A percentile compares a stretch with the other conserved stretches of the same genome.
Evolutionary conservation across 495 filamentous ascomycete genomes (phyloP).

Genomic region (Xylaria venustula): DNA sequence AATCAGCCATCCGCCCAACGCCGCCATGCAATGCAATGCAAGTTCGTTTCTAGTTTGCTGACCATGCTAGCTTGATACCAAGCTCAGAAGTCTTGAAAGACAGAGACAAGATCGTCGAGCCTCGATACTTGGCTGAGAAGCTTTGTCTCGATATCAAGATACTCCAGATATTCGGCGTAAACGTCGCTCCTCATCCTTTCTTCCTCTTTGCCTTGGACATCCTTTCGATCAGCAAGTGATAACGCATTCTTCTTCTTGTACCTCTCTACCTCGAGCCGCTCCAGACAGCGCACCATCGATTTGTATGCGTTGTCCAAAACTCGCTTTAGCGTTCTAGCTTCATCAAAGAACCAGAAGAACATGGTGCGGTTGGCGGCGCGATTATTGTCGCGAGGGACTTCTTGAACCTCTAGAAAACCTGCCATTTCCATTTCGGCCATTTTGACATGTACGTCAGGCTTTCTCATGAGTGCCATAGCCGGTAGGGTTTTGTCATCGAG

Average conservation of each 20-base stretch:
- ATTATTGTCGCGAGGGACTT: constrained; percentile 81
- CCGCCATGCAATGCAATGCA: constrained; percentile 30
- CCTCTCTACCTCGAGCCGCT: constrained; percentile 71
- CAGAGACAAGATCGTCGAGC: constrained; percentile 79
- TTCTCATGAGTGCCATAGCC: constrained; percentile 69
- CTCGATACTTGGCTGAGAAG: constrained; percentile 73
- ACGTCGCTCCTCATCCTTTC: constrained; percentile 69
- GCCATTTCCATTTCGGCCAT: constrained; percentile 77
- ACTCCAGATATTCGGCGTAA: constrained; percentile 62
- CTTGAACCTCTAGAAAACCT: constrained; percentile 85
- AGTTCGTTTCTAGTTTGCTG: constrained; percentile 12
- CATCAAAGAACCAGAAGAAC: constrained; percentile 88
- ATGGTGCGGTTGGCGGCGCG: constrained; percentile 75
- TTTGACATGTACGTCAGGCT: constrained; percentile 76
- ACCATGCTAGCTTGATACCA: background rate
- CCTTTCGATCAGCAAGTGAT: constrained; percentile 72
- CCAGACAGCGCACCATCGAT: constrained; percentile 80
- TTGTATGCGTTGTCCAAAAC: constrained; percentile 80
- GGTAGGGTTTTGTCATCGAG: constrained; percentile 85
- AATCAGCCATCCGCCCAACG: constrained; percentile 21
- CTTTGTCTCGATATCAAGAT: constrained; percentile 69
- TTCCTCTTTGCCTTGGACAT: constrained; percentile 79
- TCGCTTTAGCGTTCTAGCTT: constrained; percentile 60
- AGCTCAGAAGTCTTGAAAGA: constrained; percentile 76
- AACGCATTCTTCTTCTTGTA: constrained; percentile 65